A percentile compares a stretch with the other conserved stretches of the same genome.
Conservation (phyloP, 164 flowering plant species). For the Nymphaea thermarum region DNA sequence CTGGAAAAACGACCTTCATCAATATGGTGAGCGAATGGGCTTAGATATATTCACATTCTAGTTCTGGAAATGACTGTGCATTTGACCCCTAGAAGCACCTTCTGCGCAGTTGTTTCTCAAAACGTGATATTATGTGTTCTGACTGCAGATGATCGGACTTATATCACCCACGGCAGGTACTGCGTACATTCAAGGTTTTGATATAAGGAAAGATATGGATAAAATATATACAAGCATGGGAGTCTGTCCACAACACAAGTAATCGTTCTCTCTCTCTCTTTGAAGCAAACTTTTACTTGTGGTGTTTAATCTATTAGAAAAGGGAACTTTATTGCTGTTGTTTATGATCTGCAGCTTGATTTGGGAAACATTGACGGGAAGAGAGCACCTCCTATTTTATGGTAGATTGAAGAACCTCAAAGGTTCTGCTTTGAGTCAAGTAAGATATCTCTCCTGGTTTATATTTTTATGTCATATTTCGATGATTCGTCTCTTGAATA, state of each 20-base stretch:
- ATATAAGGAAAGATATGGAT: constrained; percentile 63
- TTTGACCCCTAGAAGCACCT: too few species aligned
- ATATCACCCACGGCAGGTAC: constrained; percentile 75
- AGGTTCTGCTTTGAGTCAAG: constrained; percentile 53
- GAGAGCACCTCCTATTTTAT: constrained; percentile 13
- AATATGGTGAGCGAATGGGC: constrained; percentile 52
- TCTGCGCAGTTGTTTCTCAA: too few species aligned
- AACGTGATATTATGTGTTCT: too few species aligned
- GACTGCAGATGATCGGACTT: constrained; percentile 82
- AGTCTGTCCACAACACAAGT: constrained; percentile 99
- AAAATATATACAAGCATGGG: constrained; percentile 89
- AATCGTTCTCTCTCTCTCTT: constrained; percentile 15
- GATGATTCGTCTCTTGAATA: background rate
- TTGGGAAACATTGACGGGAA: constrained; percentile 58
- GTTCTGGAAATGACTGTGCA: too few species aligned
- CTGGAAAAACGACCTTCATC: constrained; percentile 93
- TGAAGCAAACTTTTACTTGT: background rate
- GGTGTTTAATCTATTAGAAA: too few species aligned
- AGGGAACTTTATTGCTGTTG: too few species aligned
- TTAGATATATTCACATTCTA: too few species aligned
- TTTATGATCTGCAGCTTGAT: constrained; percentile 38
- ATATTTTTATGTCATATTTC: background rate
- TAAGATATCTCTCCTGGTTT: constrained; percentile 19
- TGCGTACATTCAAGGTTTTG: constrained; percentile 59
- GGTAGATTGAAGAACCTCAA: constrained; percentile 64